These are phyloP conservation scores for Tolypocladium album DNA, from an alignment of 2,329 filamentous ascomycete genomes.

Conservation along the genomic window DNA sequence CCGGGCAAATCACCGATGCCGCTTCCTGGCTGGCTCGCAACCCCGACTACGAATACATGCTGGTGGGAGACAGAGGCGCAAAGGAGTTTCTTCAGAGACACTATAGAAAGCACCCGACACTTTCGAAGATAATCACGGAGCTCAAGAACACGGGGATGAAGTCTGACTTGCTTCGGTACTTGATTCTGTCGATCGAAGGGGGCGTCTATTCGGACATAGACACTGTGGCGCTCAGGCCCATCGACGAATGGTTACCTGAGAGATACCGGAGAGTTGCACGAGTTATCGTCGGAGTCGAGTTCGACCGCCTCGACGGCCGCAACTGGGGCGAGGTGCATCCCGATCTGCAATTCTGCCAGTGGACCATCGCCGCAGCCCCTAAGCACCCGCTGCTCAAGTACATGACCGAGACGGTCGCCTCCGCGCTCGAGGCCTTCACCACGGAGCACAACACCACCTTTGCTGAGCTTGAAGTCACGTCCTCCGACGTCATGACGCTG, in stretches of 20 bases:
- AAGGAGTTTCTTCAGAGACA: not conserved
- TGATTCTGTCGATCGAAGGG: slow-evolving; percentile 14
- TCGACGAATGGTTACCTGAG: slow-evolving; percentile 21
- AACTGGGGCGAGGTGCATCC: not conserved
- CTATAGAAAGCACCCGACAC: not conserved
- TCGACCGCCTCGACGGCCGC: slow-evolving; percentile 8
- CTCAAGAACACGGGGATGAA: slow-evolving; percentile 16
- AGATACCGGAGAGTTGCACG: not conserved
- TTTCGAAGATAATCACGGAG: slow-evolving; percentile 8
- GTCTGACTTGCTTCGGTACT: slow-evolving; percentile 15
- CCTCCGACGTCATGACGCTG: not conserved
- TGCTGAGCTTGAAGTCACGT: not conserved
- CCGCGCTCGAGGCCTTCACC: not conserved
- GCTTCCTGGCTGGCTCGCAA: not conserved
- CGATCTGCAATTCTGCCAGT: slow-evolving; percentile 19
- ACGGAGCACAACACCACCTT: not conserved
- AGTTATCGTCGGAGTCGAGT: slow-evolving; percentile 10
- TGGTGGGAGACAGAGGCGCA: not conserved
- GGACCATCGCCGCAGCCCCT: slow-evolving; percentile 19
- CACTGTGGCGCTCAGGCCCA: slow-evolving; percentile 40
- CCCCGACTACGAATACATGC: not conserved
- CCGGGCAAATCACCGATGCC: not conserved
- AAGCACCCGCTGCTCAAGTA: slow-evolving; percentile 16
- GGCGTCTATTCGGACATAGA: slow-evolving; percentile 47
- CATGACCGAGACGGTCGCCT: slow-evolving; percentile 12